A percentile compares a stretch with the other conserved stretches of the same genome.
Evolutionary conservation across 1,284 basidiomycete genomes (phyloP).

Genomic region (Ganoderma lingzhi): DNA sequence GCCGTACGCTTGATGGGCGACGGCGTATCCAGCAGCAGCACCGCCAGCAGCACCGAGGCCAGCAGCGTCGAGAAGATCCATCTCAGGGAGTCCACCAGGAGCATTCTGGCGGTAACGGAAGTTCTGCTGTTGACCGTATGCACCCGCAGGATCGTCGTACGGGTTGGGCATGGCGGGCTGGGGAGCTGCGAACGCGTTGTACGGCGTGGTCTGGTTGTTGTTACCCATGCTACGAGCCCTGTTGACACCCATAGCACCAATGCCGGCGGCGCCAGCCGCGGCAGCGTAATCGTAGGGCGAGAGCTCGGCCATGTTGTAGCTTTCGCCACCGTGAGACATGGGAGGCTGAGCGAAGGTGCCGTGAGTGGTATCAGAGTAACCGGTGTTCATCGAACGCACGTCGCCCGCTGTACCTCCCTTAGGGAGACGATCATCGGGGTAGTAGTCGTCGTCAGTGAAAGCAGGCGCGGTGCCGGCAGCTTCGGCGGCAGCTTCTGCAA

Average conservation of each 20-base stretch:
- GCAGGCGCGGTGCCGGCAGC: conserved; percentile 50
- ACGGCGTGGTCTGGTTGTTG: conserved; percentile 39
- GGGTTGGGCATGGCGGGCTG: conserved; percentile 29
- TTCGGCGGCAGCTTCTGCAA: conserved; percentile 62
- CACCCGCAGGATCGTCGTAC: conserved; percentile 28
- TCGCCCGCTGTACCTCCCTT: conserved; percentile 27
- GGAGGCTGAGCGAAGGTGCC: conserved; percentile 68
- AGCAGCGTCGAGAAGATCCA: conserved; percentile 37
- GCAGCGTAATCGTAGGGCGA: conserved; percentile 44
- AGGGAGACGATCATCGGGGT: conserved; percentile 37
- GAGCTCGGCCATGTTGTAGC: conserved; percentile 63
- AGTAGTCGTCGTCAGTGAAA: conserved; percentile 60
- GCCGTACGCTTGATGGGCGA: conserved; percentile 16
- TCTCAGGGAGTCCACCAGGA: conserved; percentile 13
- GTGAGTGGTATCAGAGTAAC: conserved; percentile 68
- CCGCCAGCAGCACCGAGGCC: conserved; percentile 30
- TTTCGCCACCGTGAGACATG: conserved; percentile 43
- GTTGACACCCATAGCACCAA: conserved; percentile 42
- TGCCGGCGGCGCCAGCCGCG: conserved; percentile 40
- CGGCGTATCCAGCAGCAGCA: conserved; percentile 39
- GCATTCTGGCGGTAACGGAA: conserved; percentile 25
- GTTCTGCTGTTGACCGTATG: conserved; percentile 24
- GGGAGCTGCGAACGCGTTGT: conserved; percentile 44
- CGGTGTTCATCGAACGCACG: conserved; percentile 36
- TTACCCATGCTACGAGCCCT: conserved; percentile 37